A percentile compares a stretch with the other conserved stretches of the same genome.
phyloP scores from a whole-genome alignment of 371 early-diverging fungal species.

The Fennellomyces sp. region DNA sequence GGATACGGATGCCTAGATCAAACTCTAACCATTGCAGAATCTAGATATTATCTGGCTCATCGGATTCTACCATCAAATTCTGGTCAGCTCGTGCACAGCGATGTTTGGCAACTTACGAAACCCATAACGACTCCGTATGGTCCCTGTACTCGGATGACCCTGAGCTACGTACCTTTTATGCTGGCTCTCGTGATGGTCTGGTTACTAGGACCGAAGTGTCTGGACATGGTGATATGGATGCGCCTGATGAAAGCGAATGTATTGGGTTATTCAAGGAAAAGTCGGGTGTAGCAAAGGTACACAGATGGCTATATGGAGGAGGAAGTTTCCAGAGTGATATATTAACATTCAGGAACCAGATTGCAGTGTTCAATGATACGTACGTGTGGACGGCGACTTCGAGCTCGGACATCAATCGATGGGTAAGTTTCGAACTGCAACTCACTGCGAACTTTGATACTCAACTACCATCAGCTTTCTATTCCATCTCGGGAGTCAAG shows the following conservation, averaged over 20 bases:
- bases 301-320: neutral
- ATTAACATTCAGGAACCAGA: slow-evolving; percentile 30
- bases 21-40: neutral
- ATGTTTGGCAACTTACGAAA: slow-evolving; percentile 84
- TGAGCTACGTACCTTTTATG: slow-evolving; percentile 85
- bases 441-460: neutral
- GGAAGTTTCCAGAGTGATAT: neutral
- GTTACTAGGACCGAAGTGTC: slow-evolving; percentile 76
- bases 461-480: slow-evolving; percentile 59
- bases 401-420: slow-evolving; percentile 79
- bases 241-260: slow-evolving; percentile 64
- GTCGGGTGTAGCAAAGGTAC: slow-evolving; percentile 79
- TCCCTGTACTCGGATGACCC: slow-evolving; percentile 85
- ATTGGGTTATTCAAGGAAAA: slow-evolving; percentile 87
- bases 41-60: slow-evolving; percentile 88
- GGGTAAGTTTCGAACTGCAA: slow-evolving; percentile 53
- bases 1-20: neutral
- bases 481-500: slow-evolving; percentile 53
- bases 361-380: slow-evolving; percentile 76
- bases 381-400: slow-evolving; percentile 94
- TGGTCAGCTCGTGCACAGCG: slow-evolving; percentile 91
- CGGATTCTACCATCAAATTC: slow-evolving; percentile 88
- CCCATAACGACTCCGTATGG: slow-evolving; percentile 93
- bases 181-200: slow-evolving; percentile 89
- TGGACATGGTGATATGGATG: slow-evolving; percentile 39